These are phyloP conservation scores for Pyrenophora seminiperda DNA, from an alignment of 2,329 filamentous ascomycete species.

Conservation along the genomic window DNA sequence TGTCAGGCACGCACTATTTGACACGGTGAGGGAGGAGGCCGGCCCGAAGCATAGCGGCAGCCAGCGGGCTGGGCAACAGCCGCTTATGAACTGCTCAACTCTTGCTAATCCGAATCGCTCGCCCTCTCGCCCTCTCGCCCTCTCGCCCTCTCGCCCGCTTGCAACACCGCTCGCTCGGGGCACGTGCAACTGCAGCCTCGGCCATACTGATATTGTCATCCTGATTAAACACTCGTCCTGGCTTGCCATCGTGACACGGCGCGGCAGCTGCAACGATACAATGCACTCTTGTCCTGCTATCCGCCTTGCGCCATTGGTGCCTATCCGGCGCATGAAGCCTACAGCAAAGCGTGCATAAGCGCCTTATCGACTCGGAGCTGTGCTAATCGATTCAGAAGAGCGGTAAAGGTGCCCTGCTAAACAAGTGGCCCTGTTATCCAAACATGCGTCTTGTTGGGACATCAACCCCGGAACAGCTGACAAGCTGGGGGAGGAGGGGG, in stretches of 20 bases:
- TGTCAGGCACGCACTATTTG: conserved; percentile 30
- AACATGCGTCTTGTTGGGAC: conserved; percentile 43
- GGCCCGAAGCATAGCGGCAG: conserved; percentile 32
- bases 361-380: conserved; percentile 33
- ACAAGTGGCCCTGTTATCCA: conserved; percentile 30
- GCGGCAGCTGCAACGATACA: conserved; percentile 28
- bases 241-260: conserved; percentile 30
- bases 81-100: conserved; percentile 18
- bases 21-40: conserved; percentile 30
- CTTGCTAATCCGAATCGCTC: too few species aligned
- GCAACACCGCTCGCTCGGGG: too few species aligned
- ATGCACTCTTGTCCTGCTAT: conserved; percentile 16
- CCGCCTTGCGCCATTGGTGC: conserved; percentile 37
- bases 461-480: conserved; percentile 24
- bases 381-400: conserved; percentile 46
- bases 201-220: conserved; percentile 14
- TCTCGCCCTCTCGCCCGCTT: conserved; percentile 4
- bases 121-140: too few species aligned
- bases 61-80: conserved; percentile 22
- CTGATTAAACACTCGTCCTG: conserved; percentile 8
- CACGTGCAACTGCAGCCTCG: too few species aligned
- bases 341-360: conserved; percentile 47
- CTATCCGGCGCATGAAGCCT: conserved; percentile 30
- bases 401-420: conserved; percentile 42
- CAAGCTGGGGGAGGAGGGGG: conserved; percentile 12